Evolutionary conservation across 257 asterid genomes (phyloP).

Genomic region (Przewalskia tangutica): DNA sequence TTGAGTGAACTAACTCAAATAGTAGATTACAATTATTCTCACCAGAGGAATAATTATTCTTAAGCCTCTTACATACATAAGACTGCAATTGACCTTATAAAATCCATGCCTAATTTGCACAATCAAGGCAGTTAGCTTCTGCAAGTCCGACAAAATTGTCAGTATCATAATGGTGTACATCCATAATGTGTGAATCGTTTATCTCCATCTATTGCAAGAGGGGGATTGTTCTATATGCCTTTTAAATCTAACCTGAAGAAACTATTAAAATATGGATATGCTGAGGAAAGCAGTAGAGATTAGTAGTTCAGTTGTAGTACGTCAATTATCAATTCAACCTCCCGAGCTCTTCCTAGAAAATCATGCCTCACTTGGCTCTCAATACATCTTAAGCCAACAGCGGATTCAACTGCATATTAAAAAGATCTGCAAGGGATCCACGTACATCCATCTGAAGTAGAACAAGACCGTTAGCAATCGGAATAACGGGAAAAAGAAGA

Average conservation of each 20-base stretch:
- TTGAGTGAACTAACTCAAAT: neutral
- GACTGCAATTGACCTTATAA: neutral
- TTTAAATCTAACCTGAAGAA: neutral
- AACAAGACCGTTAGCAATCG: neutral
- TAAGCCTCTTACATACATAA: neutral
- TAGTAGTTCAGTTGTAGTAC: neutral
- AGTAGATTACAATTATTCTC: neutral
- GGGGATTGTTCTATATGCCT: neutral
- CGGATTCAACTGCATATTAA: constrained; percentile 57
- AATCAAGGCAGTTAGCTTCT: neutral
- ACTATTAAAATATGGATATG: neutral
- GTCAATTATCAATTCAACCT: neutral
- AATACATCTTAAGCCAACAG: constrained; percentile 16
- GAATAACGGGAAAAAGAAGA: neutral
- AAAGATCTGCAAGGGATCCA: constrained; percentile 79
- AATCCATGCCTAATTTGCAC: neutral
- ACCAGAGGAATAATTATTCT: neutral
- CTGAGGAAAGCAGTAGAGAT: neutral
- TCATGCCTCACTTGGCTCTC: neutral
- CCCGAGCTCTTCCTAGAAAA: neutral
- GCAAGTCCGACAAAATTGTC: neutral
- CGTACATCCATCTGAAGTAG: constrained; percentile 80
- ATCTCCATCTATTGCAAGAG: neutral
- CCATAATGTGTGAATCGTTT: neutral
- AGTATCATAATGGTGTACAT: neutral